phyloP scores from a whole-genome alignment of 2,329 filamentous ascomycete species.

The Trichophyton equinum region DNA sequence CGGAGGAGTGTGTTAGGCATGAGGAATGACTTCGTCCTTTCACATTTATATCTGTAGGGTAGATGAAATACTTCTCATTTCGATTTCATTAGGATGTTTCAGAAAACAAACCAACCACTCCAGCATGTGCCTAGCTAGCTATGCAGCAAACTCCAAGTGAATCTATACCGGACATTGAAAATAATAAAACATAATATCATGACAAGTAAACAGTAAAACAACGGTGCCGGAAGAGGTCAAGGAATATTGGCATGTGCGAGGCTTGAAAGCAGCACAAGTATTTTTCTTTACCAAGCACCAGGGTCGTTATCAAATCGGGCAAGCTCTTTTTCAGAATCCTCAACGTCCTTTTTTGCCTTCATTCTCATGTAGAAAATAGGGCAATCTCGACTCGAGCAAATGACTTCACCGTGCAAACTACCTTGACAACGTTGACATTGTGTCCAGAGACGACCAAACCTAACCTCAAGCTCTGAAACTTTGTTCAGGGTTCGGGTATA shows the following conservation, averaged over 20 bases:
- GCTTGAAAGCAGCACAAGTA: background rate
- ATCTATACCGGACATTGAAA: background rate
- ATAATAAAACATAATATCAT: background rate
- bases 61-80: background rate
- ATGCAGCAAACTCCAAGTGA: background rate
- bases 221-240: background rate
- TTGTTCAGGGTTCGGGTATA: slow-evolving; percentile 85
- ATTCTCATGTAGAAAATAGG: slow-evolving; percentile 99
- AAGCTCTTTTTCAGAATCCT: slow-evolving; percentile 85
- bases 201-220: background rate
- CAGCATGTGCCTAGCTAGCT: background rate
- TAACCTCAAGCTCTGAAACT: slow-evolving; percentile 81
- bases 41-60: background rate
- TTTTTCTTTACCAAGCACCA: slow-evolving; percentile 46
- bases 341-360: slow-evolving; percentile 99
- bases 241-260: background rate
- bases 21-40: too few species aligned
- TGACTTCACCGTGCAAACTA: slow-evolving; percentile 96
- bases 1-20: background rate
- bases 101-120: background rate
- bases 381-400: slow-evolving; percentile 90
- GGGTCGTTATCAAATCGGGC: slow-evolving; percentile 78
- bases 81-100: background rate
- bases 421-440: slow-evolving; percentile 97
- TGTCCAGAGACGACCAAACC: slow-evolving; percentile 89